phyloP scores from a whole-genome alignment of 345 rosid genomes.

The Aquilaria sinensis region DNA sequence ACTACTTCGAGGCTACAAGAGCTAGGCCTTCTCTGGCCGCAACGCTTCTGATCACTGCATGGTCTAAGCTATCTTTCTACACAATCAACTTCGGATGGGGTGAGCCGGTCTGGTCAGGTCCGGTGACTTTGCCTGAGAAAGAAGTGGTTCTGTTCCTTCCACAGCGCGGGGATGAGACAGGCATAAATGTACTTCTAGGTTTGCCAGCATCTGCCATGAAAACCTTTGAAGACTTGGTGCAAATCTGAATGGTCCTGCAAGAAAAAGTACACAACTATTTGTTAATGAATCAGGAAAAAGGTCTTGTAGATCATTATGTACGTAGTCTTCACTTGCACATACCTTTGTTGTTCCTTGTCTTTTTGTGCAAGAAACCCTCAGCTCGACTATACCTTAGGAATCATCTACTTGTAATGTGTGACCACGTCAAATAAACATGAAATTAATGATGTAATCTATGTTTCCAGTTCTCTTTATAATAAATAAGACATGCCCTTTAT shows the following conservation, averaged over 20 bases:
- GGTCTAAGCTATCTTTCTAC: conserved; percentile 77
- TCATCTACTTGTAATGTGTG: no score
- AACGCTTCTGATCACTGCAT: conserved; percentile 73
- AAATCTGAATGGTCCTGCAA: conserved; percentile 7
- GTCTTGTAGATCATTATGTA: no score
- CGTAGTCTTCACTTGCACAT: no score
- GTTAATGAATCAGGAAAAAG: no score
- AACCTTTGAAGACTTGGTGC: conserved; percentile 51
- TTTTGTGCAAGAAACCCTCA: no score
- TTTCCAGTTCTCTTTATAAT: no score
- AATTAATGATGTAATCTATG: no score
- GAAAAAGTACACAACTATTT: no score
- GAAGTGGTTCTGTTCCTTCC: conserved; percentile 75
- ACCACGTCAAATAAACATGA: no score
- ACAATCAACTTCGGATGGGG: conserved; percentile 94
- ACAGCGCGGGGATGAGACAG: conserved; percentile 50
- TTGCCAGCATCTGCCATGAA: conserved; percentile 77
- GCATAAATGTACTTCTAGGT: conserved; percentile 71
- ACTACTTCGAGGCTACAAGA: conserved; percentile 74
- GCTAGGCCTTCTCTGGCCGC: conserved; percentile 78
- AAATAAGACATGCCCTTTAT: no score
- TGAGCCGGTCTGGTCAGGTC: conserved; percentile 64
- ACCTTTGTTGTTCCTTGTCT: no score
- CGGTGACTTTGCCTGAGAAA: conserved; percentile 84
- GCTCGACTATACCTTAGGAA: no score